Conservation (phyloP, 2,329 filamentous ascomycete species). For the Verticillium nonalfalfae region DNA sequence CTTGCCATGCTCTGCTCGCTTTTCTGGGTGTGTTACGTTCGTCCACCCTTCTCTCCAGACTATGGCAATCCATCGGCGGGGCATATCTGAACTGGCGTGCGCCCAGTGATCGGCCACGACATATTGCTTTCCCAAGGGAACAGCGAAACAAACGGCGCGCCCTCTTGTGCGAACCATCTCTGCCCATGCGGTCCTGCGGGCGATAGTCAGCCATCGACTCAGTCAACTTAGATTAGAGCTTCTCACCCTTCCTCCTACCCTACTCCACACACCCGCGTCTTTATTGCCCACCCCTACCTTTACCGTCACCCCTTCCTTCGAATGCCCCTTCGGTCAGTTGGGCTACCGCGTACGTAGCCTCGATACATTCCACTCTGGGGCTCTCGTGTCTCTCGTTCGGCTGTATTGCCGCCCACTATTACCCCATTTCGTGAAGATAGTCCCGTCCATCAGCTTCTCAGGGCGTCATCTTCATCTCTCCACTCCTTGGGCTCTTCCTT, state of each 20-base stretch:
- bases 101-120: conserved; percentile 1
- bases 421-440: conserved; percentile 10
- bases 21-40: not conserved
- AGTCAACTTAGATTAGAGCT: conserved; percentile 10
- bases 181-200: not conserved
- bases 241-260: conserved; percentile 8
- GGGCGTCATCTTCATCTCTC: conserved; percentile 20
- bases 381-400: conserved; percentile 25
- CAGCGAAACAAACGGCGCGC: conserved; percentile 10
- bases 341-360: conserved; percentile 9
- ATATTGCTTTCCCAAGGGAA: conserved; percentile 12
- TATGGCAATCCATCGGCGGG: not conserved
- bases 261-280: conserved; percentile 3
- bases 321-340: conserved; percentile 6
- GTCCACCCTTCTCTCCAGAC: not conserved
- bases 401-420: conserved; percentile 13
- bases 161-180: not conserved
- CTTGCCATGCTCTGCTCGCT: not conserved
- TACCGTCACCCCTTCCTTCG: conserved; percentile 2
- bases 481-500: conserved; percentile 27
- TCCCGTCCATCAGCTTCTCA: conserved; percentile 6
- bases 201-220: conserved; percentile 2
- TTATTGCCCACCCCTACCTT: conserved; percentile 1
- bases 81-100: conserved; percentile 7
- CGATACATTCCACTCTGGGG: conserved; percentile 25